Conservation (phyloP, 176 grass and related monocot genomes). For the Musa itinerans region DNA sequence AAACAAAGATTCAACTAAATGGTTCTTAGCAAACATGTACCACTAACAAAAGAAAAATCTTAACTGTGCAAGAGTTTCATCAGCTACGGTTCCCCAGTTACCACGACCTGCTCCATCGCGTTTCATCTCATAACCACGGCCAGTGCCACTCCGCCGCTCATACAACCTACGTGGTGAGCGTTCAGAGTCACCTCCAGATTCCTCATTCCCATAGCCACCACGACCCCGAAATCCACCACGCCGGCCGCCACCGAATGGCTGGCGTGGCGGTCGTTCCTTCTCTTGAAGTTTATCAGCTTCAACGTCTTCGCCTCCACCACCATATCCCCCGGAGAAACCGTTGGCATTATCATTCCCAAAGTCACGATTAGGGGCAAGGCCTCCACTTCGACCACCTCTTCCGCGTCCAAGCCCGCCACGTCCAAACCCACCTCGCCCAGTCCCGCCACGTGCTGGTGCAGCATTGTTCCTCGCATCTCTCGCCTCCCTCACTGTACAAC, state of each 20-base stretch:
- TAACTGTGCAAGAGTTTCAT: neutral
- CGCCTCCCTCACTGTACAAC: constrained; percentile 44
- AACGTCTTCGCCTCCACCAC: neutral
- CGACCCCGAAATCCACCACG: neutral
- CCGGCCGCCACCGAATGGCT: neutral
- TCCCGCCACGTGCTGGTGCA: constrained; percentile 34
- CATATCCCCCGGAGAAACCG: neutral
- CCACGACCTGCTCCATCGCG: neutral
- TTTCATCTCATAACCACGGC: constrained; percentile 1
- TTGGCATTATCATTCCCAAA: neutral
- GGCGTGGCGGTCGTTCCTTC: neutral
- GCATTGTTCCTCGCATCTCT: constrained; percentile 49
- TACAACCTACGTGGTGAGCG: neutral
- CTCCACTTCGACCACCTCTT: neutral
- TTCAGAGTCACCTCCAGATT: neutral
- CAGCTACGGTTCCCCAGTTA: neutral
- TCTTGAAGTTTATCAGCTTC: neutral
- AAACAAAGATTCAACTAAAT: neutral
- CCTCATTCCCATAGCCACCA: neutral
- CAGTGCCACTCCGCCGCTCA: neutral
- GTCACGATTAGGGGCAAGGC: neutral
- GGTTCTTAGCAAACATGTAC: neutral
- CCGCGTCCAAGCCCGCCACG: constrained; percentile 11
- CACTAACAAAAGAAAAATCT: too few relatives aligned
- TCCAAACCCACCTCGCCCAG: constrained; percentile 32